Evolutionary conservation across 305 asterid species (phyloP).

Genomic region (Nicotiana rustica): DNA sequence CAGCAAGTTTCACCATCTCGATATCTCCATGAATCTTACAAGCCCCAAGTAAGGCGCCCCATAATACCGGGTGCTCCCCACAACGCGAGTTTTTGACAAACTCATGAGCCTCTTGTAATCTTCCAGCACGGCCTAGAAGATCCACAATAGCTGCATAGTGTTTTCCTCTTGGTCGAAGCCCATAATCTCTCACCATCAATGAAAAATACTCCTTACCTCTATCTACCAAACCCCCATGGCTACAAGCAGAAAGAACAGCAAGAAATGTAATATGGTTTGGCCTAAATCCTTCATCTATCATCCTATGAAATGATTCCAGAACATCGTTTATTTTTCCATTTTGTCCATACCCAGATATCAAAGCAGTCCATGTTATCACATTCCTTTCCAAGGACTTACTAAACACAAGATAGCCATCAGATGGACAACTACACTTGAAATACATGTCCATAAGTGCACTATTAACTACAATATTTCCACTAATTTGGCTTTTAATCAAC

Average conservation of each 20-base stretch:
- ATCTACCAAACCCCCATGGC: constrained; percentile 83
- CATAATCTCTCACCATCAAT: constrained; percentile 74
- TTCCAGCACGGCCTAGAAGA: constrained; percentile 88
- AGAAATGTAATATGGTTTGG: constrained; percentile 91
- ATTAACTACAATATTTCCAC: constrained; percentile 68
- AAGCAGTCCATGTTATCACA: constrained; percentile 82
- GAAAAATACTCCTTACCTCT: constrained; percentile 73
- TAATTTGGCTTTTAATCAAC: constrained; percentile 68
- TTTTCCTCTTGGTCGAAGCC: constrained; percentile 73
- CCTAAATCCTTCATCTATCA: constrained; percentile 79
- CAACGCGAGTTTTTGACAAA: constrained; percentile 64
- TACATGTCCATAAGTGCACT: constrained; percentile 96
- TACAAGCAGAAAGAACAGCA: constrained; percentile 86
- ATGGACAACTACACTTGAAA: constrained; percentile 89
- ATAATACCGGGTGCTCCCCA: constrained; percentile 79
- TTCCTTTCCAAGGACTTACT: constrained; percentile 64
- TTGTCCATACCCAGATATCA: constrained; percentile 85
- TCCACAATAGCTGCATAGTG: constrained; percentile 88
- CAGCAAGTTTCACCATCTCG: constrained; percentile 79
- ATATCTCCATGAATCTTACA: constrained; percentile 79
- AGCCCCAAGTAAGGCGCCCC: constrained; percentile 93
- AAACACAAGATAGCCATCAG: constrained; percentile 70
- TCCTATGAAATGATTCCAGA: constrained; percentile 63
- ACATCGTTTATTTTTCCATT: constrained; percentile 79
- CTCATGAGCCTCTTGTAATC: constrained; percentile 73